Conservation (phyloP, 768 basidiomycete species). For the Pisolithus microcarpus region DNA sequence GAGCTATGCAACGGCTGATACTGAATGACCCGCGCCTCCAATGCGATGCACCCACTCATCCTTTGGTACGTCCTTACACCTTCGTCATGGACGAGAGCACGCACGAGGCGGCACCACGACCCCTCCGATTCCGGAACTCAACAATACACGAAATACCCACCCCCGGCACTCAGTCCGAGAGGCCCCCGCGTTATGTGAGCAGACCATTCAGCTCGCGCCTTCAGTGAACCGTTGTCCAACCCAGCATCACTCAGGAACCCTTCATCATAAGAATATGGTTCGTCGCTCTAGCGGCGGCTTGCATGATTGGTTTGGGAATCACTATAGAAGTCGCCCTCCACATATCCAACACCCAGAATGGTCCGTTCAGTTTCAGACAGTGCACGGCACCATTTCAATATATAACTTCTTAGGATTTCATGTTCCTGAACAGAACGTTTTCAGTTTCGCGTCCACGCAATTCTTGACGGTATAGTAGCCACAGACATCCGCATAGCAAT, state of each 20-base stretch:
- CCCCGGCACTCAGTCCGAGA: conserved; percentile 25
- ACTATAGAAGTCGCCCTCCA: conserved; percentile 40
- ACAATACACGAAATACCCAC: conserved; percentile 42
- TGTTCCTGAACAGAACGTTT: conserved; percentile 44
- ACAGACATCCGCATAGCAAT: background rate
- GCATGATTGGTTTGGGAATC: conserved; percentile 42
- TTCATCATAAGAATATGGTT: conserved; percentile 32
- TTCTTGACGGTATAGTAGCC: conserved; percentile 36
- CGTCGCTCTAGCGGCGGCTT: conserved; percentile 31
- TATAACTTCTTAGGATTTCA: conserved; percentile 39
- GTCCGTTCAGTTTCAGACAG: conserved; percentile 24
- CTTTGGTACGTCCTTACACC: background rate
- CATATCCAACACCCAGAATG: conserved; percentile 36
- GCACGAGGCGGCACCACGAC: conserved; percentile 8
- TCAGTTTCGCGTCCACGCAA: conserved; percentile 40
- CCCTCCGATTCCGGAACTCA: conserved; percentile 37
- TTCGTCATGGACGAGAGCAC: conserved; percentile 6
- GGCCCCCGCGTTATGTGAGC: conserved; percentile 40
- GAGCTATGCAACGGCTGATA: too few species aligned
- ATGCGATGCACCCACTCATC: too few species aligned
- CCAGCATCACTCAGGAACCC: conserved; percentile 17
- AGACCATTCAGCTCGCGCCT: background rate
- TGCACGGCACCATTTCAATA: conserved; percentile 3
- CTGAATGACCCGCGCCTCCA: too few species aligned
- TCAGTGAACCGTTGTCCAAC: background rate